Percentiles rank a stretch among this genome's conserved stretches.
These are phyloP conservation scores for Naganishia cerealis DNA, from an alignment of 1,284 basidiomycete genomes.

Conservation along the genomic window DNA sequence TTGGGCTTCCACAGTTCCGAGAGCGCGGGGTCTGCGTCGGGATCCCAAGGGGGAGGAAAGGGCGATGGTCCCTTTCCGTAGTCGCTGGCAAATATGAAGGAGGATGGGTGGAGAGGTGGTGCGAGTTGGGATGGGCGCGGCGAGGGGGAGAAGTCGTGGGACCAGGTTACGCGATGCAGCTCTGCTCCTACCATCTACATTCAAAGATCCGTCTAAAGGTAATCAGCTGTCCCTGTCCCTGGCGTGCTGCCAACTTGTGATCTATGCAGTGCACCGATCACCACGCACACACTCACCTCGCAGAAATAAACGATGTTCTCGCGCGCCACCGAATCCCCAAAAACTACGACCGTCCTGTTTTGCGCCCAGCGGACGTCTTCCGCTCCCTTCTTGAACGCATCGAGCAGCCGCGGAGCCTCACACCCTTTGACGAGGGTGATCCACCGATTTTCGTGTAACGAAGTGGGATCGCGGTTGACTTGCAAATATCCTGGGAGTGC, in stretches of 20 bases:
- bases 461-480: not conserved
- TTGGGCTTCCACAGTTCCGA: not conserved
- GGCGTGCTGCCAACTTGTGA: too few species aligned
- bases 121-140: conserved; percentile 8
- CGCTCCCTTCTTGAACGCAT: not conserved
- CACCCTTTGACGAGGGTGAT: conserved; percentile 1
- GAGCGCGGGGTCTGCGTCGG: conserved; percentile 7
- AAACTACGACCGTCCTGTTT: conserved; percentile 16
- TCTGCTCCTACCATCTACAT: conserved; percentile 5
- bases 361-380: conserved; percentile 11
- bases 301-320: conserved; percentile 23
- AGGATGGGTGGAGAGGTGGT: conserved; percentile 6
- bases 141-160: not conserved
- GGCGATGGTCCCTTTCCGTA: not conserved
- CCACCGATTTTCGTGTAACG: conserved; percentile 13
- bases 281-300: conserved; percentile 21
- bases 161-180: conserved; percentile 13
- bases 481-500: conserved; percentile 11
- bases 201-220: too few species aligned
- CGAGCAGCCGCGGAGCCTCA: conserved; percentile 7
- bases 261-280: too few species aligned
- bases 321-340: conserved; percentile 18
- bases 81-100: not conserved
- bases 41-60: not conserved
- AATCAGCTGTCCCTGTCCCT: too few species aligned